These are phyloP conservation scores for Lindgomyces ingoldianus DNA, from an alignment of 495 filamentous ascomycete genomes.

Conservation along the genomic window DNA sequence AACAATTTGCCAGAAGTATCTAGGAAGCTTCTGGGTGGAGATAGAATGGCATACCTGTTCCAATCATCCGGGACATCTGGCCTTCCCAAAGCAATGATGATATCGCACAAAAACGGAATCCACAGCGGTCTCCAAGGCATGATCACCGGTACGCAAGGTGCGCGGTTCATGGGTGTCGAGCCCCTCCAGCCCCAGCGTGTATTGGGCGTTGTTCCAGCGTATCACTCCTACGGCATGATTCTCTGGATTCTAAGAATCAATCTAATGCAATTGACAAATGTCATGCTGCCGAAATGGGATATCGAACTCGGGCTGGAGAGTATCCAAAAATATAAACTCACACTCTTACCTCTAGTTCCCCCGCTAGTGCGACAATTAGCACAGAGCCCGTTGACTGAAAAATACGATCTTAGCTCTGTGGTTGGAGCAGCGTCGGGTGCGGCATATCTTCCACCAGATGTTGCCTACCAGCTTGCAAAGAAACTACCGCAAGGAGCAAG, in stretches of 20 bases:
- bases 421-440: not conserved
- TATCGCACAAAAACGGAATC: conserved; percentile 16
- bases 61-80: conserved; percentile 26
- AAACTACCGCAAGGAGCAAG: conserved; percentile 16
- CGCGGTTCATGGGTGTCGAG: conserved; percentile 5
- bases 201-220: conserved; percentile 21
- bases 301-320: conserved; percentile 14
- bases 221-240: conserved; percentile 33
- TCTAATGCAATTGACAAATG: conserved; percentile 9
- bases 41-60: conserved; percentile 26
- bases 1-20: conserved; percentile 8
- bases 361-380: conserved; percentile 17
- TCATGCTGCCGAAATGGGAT: conserved; percentile 26
- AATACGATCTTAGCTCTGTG: conserved; percentile 26
- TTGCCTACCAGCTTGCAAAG: conserved; percentile 18
- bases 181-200: conserved; percentile 6
- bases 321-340: conserved; percentile 26
- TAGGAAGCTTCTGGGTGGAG: conserved; percentile 15
- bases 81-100: conserved; percentile 31
- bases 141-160: conserved; percentile 13
- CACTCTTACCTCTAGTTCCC: conserved; percentile 15
- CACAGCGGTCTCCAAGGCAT: conserved; percentile 22
- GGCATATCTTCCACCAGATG: conserved; percentile 19
- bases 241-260: conserved; percentile 29
- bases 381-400: conserved; percentile 18